phyloP scores from a whole-genome alignment of 257 asterid species.

The Primulina huaijiensis region DNA sequence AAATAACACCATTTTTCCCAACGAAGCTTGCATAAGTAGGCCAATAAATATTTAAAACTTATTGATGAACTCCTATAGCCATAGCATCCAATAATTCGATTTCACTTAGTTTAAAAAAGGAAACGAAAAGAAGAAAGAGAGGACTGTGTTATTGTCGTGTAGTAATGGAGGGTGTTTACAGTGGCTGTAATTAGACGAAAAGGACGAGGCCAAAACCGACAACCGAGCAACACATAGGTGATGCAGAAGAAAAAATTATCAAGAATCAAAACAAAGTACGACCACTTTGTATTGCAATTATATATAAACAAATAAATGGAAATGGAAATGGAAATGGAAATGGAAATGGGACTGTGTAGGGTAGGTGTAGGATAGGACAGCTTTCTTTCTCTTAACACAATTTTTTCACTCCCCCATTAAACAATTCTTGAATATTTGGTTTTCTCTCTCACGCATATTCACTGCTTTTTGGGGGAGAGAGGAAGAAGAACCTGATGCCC shows the following conservation, averaged over 20 bases:
- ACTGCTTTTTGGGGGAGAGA: constrained; percentile 59
- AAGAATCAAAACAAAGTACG: neutral
- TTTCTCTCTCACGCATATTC: constrained; percentile 35
- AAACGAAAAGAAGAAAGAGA: no score
- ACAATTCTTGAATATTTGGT: constrained; percentile 14
- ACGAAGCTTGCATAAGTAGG: no score
- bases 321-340: constrained; percentile 20
- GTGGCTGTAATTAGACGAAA: neutral
- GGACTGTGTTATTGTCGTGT: neutral
- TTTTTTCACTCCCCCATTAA: neutral
- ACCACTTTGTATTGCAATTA: no score
- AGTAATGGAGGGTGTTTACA: neutral
- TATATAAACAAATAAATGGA: neutral
- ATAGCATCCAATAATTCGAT: no score
- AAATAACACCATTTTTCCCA: no score
- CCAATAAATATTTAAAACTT: no score
- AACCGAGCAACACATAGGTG: no score
- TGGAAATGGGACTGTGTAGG: constrained; percentile 25
- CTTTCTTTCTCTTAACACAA: constrained; percentile 24
- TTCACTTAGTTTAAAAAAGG: no score
- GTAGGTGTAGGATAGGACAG: constrained; percentile 63
- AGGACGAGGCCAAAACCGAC: constrained; percentile 1
- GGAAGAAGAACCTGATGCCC: constrained; percentile 64
- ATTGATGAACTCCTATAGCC: no score
- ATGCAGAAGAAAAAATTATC: neutral